Evolutionary conservation across 495 filamentous ascomycete genomes (phyloP).

Genomic region (Tuber microsphaerosporum): DNA sequence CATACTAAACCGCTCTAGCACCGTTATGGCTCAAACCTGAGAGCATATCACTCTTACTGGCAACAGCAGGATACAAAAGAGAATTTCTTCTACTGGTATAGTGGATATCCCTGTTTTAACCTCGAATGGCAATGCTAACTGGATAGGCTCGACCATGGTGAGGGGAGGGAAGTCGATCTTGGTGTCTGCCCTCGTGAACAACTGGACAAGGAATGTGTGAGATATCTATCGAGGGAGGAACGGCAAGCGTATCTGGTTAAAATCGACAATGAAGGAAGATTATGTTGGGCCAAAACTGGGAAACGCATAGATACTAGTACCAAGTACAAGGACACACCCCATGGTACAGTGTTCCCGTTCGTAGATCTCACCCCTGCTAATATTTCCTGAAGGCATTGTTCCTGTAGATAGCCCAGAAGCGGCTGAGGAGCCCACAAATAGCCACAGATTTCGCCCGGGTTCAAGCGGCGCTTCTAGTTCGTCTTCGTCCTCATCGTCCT

Average conservation of each 20-base stretch:
- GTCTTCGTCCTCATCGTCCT: conserved; percentile 23
- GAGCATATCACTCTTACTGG: conserved; percentile 80
- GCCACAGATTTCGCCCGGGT: neutral
- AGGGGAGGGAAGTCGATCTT: conserved; percentile 55
- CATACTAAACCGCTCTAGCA: conserved; percentile 53
- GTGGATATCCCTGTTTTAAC: neutral
- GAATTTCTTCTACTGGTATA: conserved; percentile 84
- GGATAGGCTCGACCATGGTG: conserved; percentile 63
- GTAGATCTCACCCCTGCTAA: neutral
- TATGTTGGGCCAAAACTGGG: conserved; percentile 76
- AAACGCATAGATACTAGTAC: conserved; percentile 64
- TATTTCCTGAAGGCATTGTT: conserved; percentile 9
- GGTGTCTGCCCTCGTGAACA: conserved; percentile 56
- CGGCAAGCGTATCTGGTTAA: conserved; percentile 64
- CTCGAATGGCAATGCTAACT: neutral
- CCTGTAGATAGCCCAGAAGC: conserved; percentile 5
- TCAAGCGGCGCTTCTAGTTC: conserved; percentile 6
- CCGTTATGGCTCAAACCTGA: conserved; percentile 75
- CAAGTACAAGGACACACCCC: conserved; percentile 64
- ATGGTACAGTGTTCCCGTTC: conserved; percentile 59
- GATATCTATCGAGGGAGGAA: conserved; percentile 68
- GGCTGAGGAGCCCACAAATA: neutral
- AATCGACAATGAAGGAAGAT: conserved; percentile 58
- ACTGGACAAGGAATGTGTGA: conserved; percentile 62
- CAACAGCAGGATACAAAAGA: conserved; percentile 65